Base-by-base conservation (phyloP, 768 basidiomycete species). In the Lactarius trivialis region DNA sequence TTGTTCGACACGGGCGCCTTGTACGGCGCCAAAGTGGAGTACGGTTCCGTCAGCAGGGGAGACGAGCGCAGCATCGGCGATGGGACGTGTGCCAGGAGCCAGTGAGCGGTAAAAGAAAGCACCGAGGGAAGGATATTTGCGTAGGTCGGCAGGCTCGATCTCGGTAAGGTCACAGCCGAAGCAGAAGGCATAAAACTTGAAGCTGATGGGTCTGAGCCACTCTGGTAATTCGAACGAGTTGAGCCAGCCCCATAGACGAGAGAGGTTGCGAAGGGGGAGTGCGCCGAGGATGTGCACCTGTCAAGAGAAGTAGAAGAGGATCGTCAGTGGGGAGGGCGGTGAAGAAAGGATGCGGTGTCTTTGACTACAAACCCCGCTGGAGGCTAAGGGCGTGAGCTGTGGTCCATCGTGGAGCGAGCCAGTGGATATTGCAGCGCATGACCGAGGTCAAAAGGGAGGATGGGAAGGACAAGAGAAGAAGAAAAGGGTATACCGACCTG, bases 281-380 rank as follows among this genome's bases (percentile, higher is more conserved):
- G 95, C 95, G 56, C 95, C 96, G 55, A 98, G 79, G 52, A 98
- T 94, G 75, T 96, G 91, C n/a, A 98, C 93, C 93, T 92, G 64
- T 21, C 8, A 52, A 54, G 48, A 57, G n/a, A 33, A 32, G 58
- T 50, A 36, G 64, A 30, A 53, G 33, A 32, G 7, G 19, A 34
- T 32, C 14, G 54, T 53, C 52, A 48, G 43, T 17, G 37, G 21
- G 56, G 24, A 32, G 19, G 56, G 12, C 12, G 3, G 21, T 24
- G 55, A 24, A 36, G 34, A 30, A 32, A 11, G 26, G 5, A 36
- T 53, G 28, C 1, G 1, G 26, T 24, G 45, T 21, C 33, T 60
- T 11, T 17, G 49, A 30, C n/a, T 30, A 41, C 54, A 55, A 55
- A 55, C 54, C 26, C 55, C 55, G 28, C 55, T 32, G 14, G 33